Conservation (phyloP, 495 filamentous ascomycete species). For the Sordaria brevicollis region DNA sequence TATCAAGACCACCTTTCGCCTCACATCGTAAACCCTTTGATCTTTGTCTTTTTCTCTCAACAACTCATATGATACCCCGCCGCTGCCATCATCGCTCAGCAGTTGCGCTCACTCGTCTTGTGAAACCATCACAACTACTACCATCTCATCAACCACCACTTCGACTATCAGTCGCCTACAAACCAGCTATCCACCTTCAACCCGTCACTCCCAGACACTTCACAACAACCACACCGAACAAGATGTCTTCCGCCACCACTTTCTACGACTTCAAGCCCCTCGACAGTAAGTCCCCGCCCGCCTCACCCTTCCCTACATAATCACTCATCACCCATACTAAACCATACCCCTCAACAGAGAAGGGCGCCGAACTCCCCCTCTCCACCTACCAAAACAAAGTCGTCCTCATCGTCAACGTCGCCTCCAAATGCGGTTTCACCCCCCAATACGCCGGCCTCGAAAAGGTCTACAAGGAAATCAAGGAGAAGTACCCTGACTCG, state of each 20-base stretch:
- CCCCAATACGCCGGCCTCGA: conserved; percentile 92
- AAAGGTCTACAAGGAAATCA: conserved; percentile 73
- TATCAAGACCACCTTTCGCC: not conserved
- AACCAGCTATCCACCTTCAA: not conserved
- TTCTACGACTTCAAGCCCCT: conserved; percentile 89
- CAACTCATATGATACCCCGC: not conserved
- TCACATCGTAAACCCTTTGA: not conserved
- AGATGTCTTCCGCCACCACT: conserved; percentile 83
- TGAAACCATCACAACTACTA: not conserved
- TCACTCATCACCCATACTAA: not conserved
- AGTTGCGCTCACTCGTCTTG: not conserved
- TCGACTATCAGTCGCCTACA: not conserved
- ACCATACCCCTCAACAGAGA: conserved; percentile 50
- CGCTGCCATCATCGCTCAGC: not conserved
- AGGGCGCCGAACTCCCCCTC: conserved; percentile 61
- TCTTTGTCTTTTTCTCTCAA: not conserved
- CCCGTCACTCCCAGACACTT: conserved; percentile 4
- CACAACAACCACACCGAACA: conserved; percentile 18
- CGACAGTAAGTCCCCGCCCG: conserved; percentile 49
- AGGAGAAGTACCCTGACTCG: conserved; percentile 54
- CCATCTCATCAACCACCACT: not conserved
- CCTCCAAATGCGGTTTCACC: conserved; percentile 97
- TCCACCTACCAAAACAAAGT: conserved; percentile 72
- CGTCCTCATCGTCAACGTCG: conserved; percentile 94
- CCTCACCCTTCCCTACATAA: not conserved